Evolutionary conservation across 208 protist species (phyloP).

Genomic region (Acanthamoeba healyi): DNA sequence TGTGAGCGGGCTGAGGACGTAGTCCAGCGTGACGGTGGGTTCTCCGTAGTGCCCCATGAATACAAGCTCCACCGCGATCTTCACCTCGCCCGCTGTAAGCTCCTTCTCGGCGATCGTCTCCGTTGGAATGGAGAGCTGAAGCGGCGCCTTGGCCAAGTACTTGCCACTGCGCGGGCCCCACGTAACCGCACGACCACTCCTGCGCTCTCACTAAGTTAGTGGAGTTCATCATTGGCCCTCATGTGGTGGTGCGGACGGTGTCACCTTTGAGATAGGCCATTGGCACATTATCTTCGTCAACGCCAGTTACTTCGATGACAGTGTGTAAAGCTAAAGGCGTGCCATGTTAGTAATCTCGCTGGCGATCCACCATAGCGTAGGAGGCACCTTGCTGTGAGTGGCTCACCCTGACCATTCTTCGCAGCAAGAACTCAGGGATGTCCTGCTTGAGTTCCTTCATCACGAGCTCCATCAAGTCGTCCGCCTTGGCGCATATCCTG

Average conservation of each 20-base stretch:
- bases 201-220: too few relatives aligned
- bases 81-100: background rate
- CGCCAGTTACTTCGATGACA: background rate
- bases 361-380: background rate
- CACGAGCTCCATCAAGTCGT: constrained; percentile 46
- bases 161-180: background rate
- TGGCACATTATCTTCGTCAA: background rate
- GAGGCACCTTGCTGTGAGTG: background rate
- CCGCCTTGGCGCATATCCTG: constrained; percentile 20
- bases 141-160: background rate
- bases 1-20: background rate
- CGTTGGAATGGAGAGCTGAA: background rate
- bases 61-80: background rate
- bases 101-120: background rate
- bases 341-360: too few relatives aligned
- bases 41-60: constrained; percentile 76
- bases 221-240: too few relatives aligned
- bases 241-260: too few relatives aligned
- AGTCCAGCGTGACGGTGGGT: background rate
- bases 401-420: background rate
- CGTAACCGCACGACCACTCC: background rate
- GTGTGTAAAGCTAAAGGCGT: too few relatives aligned
- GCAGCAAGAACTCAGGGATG: constrained; percentile 36
- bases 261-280: background rate
- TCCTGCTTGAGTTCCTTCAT: constrained; percentile 62